A percentile compares a stretch with the other conserved stretches of the same genome.
Conservation (phyloP, 2,329 filamentous ascomycete genomes). For the Phyllachora maydis region DNA sequence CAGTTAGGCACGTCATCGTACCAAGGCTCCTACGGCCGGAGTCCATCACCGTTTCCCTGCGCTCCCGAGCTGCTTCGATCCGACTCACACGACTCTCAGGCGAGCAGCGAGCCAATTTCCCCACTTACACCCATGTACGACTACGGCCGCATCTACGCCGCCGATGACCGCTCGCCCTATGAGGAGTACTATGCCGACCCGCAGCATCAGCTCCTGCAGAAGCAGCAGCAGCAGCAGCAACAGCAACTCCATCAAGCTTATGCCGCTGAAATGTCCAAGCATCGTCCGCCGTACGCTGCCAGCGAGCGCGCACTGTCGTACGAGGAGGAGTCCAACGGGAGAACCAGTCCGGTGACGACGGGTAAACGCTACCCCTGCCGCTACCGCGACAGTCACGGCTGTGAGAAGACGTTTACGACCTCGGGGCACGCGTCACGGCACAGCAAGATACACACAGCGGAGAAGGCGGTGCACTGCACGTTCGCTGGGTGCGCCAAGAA, state of each 20-base stretch:
- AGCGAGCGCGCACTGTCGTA: conserved; percentile 25
- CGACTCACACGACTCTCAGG: conserved; percentile 39
- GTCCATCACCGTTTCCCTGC: conserved; percentile 22
- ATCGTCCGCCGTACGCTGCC: too few species aligned
- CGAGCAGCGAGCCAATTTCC: conserved; percentile 29
- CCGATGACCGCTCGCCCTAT: conserved; percentile 10
- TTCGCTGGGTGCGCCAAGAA: conserved; percentile 56
- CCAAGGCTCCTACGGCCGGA: conserved; percentile 14
- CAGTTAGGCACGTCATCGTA: too few species aligned
- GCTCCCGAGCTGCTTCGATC: conserved; percentile 38
- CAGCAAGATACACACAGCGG: conserved; percentile 66
- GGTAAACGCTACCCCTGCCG: conserved; percentile 57
- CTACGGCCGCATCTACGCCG: conserved; percentile 3
- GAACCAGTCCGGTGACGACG: conserved; percentile 17
- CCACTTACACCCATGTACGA: conserved; percentile 31
- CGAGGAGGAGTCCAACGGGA: conserved; percentile 21
- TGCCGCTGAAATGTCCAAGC: too few species aligned
- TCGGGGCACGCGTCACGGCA: conserved; percentile 72
- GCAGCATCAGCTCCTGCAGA: conserved; percentile 12
- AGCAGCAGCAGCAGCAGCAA: too few species aligned
- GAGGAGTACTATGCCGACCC: conserved; percentile 13
- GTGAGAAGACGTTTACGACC: conserved; percentile 65
- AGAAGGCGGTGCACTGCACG: conserved; percentile 52
- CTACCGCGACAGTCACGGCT: conserved; percentile 48
- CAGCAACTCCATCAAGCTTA: too few species aligned